Percentiles rank a stretch among this genome's conserved stretches.
Conservation (phyloP, 23 red algal species). For the Gracilaria domingensis region DNA sequence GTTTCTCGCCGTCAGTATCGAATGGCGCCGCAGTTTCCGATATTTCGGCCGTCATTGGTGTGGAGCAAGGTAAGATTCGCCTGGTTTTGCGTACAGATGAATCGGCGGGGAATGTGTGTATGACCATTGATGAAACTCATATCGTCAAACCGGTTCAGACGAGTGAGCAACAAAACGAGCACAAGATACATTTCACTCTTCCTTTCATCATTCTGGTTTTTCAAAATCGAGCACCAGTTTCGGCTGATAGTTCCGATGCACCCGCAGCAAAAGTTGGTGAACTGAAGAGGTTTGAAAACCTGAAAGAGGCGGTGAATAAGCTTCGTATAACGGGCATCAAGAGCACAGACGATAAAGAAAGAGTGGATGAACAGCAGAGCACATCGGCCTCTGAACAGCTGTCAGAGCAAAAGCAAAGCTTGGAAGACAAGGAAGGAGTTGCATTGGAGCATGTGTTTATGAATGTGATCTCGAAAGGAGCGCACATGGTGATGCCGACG, state of each 20-base stretch:
- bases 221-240: not conserved
- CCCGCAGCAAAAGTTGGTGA: not conserved
- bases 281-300: not conserved
- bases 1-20: conserved; percentile 1
- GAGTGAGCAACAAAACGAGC: not conserved
- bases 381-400: not conserved
- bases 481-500: not conserved
- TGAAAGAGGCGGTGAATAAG: not conserved
- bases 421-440: conserved; percentile 1
- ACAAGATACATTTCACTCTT: not conserved
- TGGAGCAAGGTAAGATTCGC: not conserved
- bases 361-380: not conserved
- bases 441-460: not conserved
- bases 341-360: not conserved
- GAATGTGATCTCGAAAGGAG: conserved; percentile 1
- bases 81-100: not conserved
- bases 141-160: not conserved
- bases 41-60: conserved; percentile 6
- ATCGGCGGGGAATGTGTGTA: not conserved
- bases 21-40: not conserved
- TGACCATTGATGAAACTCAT: not conserved
- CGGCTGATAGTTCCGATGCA: not conserved
- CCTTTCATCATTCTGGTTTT: not conserved
- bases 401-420: not conserved
- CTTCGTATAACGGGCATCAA: not conserved